Conservation (phyloP, 768 basidiomycete species). For the Pisolithus tinctorius region DNA sequence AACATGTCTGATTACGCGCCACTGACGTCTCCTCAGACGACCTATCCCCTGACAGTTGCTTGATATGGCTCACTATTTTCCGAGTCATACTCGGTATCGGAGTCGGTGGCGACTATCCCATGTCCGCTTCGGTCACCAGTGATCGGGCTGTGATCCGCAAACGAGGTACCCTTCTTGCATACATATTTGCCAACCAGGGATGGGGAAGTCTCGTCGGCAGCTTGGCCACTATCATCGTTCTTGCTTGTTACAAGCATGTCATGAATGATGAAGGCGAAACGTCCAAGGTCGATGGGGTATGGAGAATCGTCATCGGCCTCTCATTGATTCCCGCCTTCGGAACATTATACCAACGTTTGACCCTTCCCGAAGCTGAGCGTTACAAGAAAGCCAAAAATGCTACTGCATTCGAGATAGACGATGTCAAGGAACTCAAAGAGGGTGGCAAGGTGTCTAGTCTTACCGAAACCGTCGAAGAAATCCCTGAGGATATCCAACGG, state of each 20-base stretch:
- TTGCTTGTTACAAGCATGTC: slow-evolving; percentile 53
- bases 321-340: slow-evolving; percentile 70
- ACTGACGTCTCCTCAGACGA: slow-evolving; percentile 22
- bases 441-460: not conserved
- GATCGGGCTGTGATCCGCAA: slow-evolving; percentile 61
- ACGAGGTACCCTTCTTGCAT: slow-evolving; percentile 68
- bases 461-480: not conserved
- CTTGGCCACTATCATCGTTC: slow-evolving; percentile 55
- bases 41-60: slow-evolving; percentile 41
- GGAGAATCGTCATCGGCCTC: slow-evolving; percentile 70
- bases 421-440: not conserved
- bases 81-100: slow-evolving; percentile 74
- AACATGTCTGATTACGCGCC: not conserved
- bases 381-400: slow-evolving; percentile 32
- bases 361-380: slow-evolving; percentile 61
- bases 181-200: slow-evolving; percentile 73
- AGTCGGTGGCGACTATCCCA: slow-evolving; percentile 76
- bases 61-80: slow-evolving; percentile 61
- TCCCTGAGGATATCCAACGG: slow-evolving; percentile 25
- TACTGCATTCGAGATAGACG: slow-evolving; percentile 1
- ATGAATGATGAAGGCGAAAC: slow-evolving; percentile 55
- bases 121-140: slow-evolving; percentile 63
- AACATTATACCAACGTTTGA: slow-evolving; percentile 71
- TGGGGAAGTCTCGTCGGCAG: slow-evolving; percentile 68
- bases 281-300: slow-evolving; percentile 67